phyloP scores from a whole-genome alignment of 495 filamentous ascomycete genomes.

The Hypoxylon fuscum region DNA sequence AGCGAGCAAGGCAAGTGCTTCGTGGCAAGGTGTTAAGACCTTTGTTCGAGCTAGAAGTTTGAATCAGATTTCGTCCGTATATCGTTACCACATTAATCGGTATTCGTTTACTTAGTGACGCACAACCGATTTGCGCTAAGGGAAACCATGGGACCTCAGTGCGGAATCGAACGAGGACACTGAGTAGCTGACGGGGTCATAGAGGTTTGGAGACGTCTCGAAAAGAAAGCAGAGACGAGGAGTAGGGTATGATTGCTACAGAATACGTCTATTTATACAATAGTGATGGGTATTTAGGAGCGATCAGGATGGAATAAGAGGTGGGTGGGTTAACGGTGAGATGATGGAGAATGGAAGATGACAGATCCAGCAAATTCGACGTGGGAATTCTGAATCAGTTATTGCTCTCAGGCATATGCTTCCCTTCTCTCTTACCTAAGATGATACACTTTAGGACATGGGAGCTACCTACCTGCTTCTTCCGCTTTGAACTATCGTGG shows the following conservation, averaged over 20 bases:
- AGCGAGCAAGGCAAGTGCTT: no score
- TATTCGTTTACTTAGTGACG: slow-evolving; percentile 2
- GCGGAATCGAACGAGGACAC: background rate
- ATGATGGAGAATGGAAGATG: slow-evolving; percentile 1
- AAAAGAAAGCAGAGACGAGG: slow-evolving; percentile 11
- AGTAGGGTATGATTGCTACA: slow-evolving; percentile 7
- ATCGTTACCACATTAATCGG: background rate
- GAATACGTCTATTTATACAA: slow-evolving; percentile 17
- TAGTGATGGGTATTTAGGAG: slow-evolving; percentile 23
- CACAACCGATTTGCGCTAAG: background rate
- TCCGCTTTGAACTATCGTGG: no score
- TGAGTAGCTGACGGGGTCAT: background rate
- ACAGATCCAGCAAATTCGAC: no score
- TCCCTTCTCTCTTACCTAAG: no score
- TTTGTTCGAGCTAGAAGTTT: no score
- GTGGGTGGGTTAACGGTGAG: background rate
- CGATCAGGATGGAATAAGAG: background rate
- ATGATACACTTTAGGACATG: no score
- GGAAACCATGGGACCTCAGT: background rate
- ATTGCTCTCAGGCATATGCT: no score
- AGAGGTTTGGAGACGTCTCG: background rate
- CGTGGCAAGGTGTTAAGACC: no score
- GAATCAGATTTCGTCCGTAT: no score
- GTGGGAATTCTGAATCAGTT: no score
- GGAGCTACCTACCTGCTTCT: no score